phyloP scores from a whole-genome alignment of 768 basidiomycete species.

The Termitomyces sp. region DNA sequence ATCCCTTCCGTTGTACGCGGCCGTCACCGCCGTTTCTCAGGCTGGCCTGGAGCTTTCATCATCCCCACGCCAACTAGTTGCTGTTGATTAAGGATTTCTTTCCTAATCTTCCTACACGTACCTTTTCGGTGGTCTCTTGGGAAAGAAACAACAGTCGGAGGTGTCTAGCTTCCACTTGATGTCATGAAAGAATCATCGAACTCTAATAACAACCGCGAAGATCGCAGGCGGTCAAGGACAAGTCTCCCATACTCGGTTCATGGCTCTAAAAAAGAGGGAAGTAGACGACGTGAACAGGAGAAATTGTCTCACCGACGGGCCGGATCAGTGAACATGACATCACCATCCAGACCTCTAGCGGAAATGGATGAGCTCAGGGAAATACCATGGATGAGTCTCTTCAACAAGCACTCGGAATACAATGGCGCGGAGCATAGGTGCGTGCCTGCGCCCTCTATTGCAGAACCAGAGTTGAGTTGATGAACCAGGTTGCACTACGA shows the following conservation, averaged over 20 bases:
- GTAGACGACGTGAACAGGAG: background rate
- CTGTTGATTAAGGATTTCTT: background rate
- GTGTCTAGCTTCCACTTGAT: background rate
- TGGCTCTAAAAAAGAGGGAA: background rate
- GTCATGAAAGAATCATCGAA: conserved; percentile 12
- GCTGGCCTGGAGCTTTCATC: background rate
- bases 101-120: background rate
- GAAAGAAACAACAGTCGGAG: background rate
- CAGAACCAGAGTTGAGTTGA: background rate
- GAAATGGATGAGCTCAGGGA: conserved; percentile 1
- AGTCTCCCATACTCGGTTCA: background rate
- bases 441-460: background rate
- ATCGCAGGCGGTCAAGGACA: conserved; percentile 2
- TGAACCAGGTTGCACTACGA: conserved; percentile 54
- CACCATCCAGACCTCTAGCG: background rate
- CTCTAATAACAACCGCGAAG: conserved; percentile 9
- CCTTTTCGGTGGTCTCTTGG: too few relatives aligned
- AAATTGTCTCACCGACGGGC: background rate
- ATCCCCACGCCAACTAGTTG: background rate
- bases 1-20: background rate
- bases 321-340: background rate
- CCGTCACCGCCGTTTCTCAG: background rate
- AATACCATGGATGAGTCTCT: conserved; percentile 14
- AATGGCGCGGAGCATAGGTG: conserved; percentile 24
- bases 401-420: conserved; percentile 9